A percentile compares a stretch with the other conserved stretches of the same genome.
These are phyloP conservation scores for Entomortierella beljakovae DNA, from an alignment of 192 early-diverging fungal species.

Conservation along the genomic window DNA sequence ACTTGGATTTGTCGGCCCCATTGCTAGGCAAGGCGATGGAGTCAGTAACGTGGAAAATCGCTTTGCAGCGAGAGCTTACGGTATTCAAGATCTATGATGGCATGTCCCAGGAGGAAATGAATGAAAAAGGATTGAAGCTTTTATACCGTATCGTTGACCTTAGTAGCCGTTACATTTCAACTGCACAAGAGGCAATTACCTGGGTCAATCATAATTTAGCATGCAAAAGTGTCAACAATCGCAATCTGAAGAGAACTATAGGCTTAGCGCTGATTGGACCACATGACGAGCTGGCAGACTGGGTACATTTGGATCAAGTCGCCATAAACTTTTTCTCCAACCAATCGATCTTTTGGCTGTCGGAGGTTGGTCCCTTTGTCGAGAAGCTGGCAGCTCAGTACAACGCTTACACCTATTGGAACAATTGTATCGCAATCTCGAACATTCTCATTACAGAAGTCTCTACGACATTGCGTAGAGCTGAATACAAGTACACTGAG, in stretches of 20 bases:
- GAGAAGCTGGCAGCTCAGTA: slow-evolving; percentile 24
- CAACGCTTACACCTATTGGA: slow-evolving; percentile 32
- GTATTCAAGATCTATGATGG: slow-evolving; percentile 17
- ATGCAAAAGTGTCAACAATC: slow-evolving; percentile 12
- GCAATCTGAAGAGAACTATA: slow-evolving; percentile 1
- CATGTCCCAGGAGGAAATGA: slow-evolving; percentile 31
- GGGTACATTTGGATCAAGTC: slow-evolving; percentile 29
- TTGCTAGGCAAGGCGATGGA: slow-evolving; percentile 33
- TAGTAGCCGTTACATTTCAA: slow-evolving; percentile 23
- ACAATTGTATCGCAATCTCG: background rate
- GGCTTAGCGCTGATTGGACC: slow-evolving; percentile 18
- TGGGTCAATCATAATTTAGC: slow-evolving; percentile 13
- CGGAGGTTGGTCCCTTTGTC: slow-evolving; percentile 21
- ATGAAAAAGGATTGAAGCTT: slow-evolving; percentile 18
- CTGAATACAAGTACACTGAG: background rate
- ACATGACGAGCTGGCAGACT: slow-evolving; percentile 31
- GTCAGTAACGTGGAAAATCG: slow-evolving; percentile 32
- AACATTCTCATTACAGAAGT: background rate
- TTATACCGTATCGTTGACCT: slow-evolving; percentile 26
- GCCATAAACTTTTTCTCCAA: background rate
- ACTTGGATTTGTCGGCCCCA: slow-evolving; percentile 17
- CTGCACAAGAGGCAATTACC: background rate
- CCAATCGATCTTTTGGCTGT: slow-evolving; percentile 4
- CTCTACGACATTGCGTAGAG: background rate
- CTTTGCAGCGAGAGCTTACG: slow-evolving; percentile 20